phyloP scores from a whole-genome alignment of 2,329 filamentous ascomycete species.

The Epichloe glyceriae region DNA sequence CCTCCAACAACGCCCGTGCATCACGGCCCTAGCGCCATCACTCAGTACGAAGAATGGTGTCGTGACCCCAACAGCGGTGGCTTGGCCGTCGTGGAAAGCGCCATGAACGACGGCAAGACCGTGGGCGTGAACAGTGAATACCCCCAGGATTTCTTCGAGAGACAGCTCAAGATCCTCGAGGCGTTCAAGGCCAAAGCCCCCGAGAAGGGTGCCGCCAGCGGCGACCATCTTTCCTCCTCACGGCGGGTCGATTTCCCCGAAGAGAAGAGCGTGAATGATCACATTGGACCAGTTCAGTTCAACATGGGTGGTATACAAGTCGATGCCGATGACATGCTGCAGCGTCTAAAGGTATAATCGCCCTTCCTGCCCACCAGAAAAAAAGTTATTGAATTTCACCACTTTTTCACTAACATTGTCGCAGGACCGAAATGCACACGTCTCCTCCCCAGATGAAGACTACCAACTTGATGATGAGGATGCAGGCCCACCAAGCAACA shows the following conservation, averaged over 20 bases:
- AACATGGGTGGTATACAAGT: slow-evolving; percentile 98
- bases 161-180: slow-evolving; percentile 67
- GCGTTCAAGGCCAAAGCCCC: slow-evolving; percentile 41
- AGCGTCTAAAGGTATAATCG: slow-evolving; percentile 60
- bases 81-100: slow-evolving; percentile 26
- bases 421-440: slow-evolving; percentile 45
- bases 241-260: slow-evolving; percentile 22
- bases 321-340: slow-evolving; percentile 86
- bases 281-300: slow-evolving; percentile 90
- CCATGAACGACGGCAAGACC: slow-evolving; percentile 23
- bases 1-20: background rate
- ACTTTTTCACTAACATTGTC: slow-evolving; percentile 10
- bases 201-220: slow-evolving; percentile 25
- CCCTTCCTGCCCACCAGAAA: background rate
- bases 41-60: slow-evolving; percentile 67
- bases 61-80: slow-evolving; percentile 57
- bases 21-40: slow-evolving; percentile 41
- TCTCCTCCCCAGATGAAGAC: slow-evolving; percentile 26
- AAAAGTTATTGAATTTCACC: too few species aligned
- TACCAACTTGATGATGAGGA: slow-evolving; percentile 21
- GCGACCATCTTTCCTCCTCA: slow-evolving; percentile 10
- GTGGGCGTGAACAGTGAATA: slow-evolving; percentile 36
- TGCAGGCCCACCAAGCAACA: slow-evolving; percentile 25
- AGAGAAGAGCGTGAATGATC: slow-evolving; percentile 49
- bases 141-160: slow-evolving; percentile 62